phyloP scores from a whole-genome alignment of 805 yeast species.

The Myxozyma lipomycoides region DNA sequence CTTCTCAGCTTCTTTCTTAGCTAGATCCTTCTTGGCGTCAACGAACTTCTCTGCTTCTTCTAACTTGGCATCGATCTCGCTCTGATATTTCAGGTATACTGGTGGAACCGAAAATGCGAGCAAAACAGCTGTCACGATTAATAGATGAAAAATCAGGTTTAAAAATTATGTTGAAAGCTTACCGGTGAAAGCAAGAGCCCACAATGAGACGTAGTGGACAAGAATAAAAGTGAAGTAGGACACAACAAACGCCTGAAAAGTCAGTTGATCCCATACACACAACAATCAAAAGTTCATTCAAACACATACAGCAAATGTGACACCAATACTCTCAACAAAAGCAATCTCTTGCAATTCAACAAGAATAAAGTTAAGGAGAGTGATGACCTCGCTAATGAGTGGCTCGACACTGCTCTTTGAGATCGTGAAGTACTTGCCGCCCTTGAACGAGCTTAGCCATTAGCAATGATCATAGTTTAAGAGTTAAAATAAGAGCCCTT shows the following conservation, averaged over 20 bases:
- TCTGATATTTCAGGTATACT: conserved; percentile 67
- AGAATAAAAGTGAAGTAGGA: conserved; percentile 15
- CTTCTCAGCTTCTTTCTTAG: conserved; percentile 10
- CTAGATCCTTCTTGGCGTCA: conserved; percentile 28
- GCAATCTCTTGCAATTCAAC: conserved; percentile 24
- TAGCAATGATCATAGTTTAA: no score
- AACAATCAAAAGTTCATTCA: neutral
- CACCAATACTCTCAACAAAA: conserved; percentile 17
- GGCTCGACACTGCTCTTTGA: conserved; percentile 21
- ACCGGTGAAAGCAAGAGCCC: conserved; percentile 15
- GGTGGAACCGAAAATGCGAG: conserved; percentile 71
- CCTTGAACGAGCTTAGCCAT: conserved; percentile 7
- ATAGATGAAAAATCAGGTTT: conserved; percentile 29
- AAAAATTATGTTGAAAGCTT: conserved; percentile 1
- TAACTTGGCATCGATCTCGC: conserved; percentile 59
- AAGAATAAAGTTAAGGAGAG: conserved; percentile 14
- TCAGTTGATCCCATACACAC: neutral
- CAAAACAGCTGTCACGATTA: conserved; percentile 52
- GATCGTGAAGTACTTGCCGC: conserved; percentile 13
- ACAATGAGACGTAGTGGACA: conserved; percentile 18
- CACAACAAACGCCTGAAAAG: conserved; percentile 13
- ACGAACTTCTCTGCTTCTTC: conserved; percentile 30
- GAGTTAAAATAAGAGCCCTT: no score
- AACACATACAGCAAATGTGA: conserved; percentile 8
- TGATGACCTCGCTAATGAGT: conserved; percentile 10